Evolutionary conservation across 2,329 filamentous ascomycete genomes (phyloP).

Genomic region (Cercospora sojina): DNA sequence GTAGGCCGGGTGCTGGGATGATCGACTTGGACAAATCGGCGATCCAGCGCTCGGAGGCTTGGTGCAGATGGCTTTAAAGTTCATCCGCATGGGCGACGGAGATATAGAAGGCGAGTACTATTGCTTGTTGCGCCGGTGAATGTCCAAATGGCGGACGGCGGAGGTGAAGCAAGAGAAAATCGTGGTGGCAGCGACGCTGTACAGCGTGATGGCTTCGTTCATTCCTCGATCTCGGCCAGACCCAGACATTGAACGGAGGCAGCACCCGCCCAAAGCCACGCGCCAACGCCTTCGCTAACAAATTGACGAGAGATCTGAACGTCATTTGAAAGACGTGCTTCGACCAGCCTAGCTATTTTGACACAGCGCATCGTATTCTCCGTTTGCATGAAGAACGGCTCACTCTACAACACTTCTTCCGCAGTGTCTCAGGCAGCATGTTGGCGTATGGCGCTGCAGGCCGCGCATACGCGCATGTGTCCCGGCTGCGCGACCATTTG

Average conservation of each 20-base stretch:
- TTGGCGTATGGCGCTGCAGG: neutral
- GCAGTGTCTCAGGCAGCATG: neutral
- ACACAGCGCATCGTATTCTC: neutral
- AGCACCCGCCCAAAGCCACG: neutral
- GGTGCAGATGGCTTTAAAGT: slow-evolving; percentile 6
- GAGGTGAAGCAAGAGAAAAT: neutral
- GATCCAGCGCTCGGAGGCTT: slow-evolving; percentile 4
- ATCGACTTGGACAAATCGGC: neutral
- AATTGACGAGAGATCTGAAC: neutral
- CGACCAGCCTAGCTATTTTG: neutral
- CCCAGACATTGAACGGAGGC: neutral
- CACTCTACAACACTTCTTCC: neutral
- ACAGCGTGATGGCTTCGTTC: neutral
- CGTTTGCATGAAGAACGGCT: neutral
- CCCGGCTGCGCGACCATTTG: neutral
- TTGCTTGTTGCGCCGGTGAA: neutral
- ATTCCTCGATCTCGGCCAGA: neutral
- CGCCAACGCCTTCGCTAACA: neutral
- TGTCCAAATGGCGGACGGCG: neutral
- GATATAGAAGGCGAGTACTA: slow-evolving; percentile 10
- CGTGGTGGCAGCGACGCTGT: neutral
- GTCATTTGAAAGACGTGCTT: neutral
- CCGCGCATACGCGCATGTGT: neutral
- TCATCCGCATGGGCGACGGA: neutral
- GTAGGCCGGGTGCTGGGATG: slow-evolving; percentile 5